phyloP scores from a whole-genome alignment of 345 rosid species.

The Eucalyptus lansdowneana region DNA sequence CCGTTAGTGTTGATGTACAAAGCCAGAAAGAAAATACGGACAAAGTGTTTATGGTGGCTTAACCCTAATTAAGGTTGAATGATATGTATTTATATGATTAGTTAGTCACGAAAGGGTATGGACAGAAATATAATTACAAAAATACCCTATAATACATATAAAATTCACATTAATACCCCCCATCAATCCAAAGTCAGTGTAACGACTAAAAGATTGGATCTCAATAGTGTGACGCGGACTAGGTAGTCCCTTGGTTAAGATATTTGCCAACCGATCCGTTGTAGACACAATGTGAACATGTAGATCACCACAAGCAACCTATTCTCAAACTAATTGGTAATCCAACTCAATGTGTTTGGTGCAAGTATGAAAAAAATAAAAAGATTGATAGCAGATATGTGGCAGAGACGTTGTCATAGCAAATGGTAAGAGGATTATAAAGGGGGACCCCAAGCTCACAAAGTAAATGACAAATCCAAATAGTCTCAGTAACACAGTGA shows the following conservation, averaged over 20 bases:
- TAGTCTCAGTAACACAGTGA: background rate
- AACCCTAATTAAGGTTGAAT: background rate
- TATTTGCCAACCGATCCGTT: background rate
- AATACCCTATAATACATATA: background rate
- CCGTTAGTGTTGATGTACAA: rapidly evolving
- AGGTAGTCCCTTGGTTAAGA: background rate
- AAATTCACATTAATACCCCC: background rate
- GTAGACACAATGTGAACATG: background rate
- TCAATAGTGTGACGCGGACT: background rate
- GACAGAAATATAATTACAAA: too few relatives aligned
- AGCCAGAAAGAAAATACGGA: background rate
- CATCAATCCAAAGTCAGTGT: background rate
- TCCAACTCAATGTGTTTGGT: background rate
- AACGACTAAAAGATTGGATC: background rate
- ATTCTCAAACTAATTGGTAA: background rate
- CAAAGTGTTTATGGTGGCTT: background rate
- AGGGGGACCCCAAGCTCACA: background rate
- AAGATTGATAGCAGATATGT: too few relatives aligned
- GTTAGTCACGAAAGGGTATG: rapidly evolving
- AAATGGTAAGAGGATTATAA: background rate
- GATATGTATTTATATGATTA: background rate
- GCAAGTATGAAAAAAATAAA: background rate
- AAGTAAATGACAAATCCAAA: background rate
- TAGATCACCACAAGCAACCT: too few relatives aligned
- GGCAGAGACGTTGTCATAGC: rapidly evolving